A percentile compares a stretch with the other conserved stretches of the same genome.
Evolutionary conservation across 225 moss, liverwort and hornwort species (phyloP).

Genomic region (Bryum argenteum): DNA sequence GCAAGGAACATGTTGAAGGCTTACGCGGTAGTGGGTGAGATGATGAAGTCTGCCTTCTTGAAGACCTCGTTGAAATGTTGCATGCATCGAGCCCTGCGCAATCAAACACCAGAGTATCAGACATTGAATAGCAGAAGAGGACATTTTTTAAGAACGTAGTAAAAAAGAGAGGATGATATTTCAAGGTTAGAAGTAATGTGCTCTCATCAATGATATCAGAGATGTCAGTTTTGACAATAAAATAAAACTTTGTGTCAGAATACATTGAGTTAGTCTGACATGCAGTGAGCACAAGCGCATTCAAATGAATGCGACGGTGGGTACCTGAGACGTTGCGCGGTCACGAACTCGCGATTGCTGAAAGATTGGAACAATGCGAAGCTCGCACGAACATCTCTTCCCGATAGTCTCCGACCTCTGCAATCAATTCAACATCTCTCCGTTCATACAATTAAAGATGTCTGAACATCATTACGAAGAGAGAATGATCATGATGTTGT

Average conservation of each 20-base stretch:
- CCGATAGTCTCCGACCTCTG: slow-evolving; percentile 62
- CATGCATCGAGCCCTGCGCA: slow-evolving; percentile 69
- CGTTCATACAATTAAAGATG: too few species aligned
- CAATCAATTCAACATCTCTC: too few species aligned
- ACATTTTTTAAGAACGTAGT: too few species aligned
- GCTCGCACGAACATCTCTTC: slow-evolving; percentile 72
- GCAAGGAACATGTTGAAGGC: not conserved
- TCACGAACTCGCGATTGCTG: slow-evolving; percentile 61
- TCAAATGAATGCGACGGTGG: not conserved
- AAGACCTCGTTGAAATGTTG: slow-evolving; percentile 71
- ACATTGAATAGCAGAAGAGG: too few species aligned
- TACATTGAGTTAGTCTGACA: too few species aligned
- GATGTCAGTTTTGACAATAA: too few species aligned
- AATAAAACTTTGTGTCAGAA: too few species aligned
- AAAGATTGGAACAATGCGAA: slow-evolving; percentile 60
- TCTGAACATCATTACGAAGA: not conserved
- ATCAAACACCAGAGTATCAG: too few species aligned
- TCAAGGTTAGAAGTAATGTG: too few species aligned
- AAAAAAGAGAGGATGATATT: too few species aligned
- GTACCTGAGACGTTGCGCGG: slow-evolving; percentile 74
- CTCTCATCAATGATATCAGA: too few species aligned
- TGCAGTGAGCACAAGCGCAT: too few species aligned
- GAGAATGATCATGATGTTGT: not conserved
- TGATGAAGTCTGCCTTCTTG: slow-evolving; percentile 70
- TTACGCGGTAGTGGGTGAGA: slow-evolving; percentile 79